Conservation (phyloP, 148 eudicot species). For the Simmondsia chinensis region DNA sequence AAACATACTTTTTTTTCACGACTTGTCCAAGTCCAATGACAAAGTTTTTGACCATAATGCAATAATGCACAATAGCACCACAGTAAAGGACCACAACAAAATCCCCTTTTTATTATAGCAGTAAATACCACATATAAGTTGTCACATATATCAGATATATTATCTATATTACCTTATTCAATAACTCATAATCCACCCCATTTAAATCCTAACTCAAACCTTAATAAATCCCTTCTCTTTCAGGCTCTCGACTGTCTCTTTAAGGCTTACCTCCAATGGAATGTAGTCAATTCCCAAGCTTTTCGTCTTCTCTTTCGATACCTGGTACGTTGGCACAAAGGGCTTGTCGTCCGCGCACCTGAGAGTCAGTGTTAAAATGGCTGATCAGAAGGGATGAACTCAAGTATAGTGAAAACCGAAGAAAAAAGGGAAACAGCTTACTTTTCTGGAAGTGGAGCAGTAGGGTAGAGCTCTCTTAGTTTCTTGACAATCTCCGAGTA, state of each 20-base stretch:
- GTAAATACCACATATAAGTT: too few species aligned
- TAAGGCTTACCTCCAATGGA: constrained; percentile 42
- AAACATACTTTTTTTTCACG: too few species aligned
- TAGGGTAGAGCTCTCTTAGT: constrained; percentile 21
- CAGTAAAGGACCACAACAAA: too few species aligned
- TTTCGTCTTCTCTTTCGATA: constrained; percentile 33
- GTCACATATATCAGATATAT: too few species aligned
- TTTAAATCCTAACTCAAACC: constrained; percentile 3
- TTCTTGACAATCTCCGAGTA: constrained; percentile 15
- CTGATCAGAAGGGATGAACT: too few species aligned
- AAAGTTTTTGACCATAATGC: too few species aligned
- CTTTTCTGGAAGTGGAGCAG: constrained; percentile 16
- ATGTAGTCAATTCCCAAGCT: constrained; percentile 46
- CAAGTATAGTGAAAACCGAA: too few species aligned
- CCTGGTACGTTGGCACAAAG: constrained; percentile 25
- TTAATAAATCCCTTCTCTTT: constrained; percentile 43
- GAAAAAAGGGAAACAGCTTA: constrained; percentile 5
- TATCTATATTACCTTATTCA: background rate
- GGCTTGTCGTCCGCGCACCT: constrained; percentile 68
- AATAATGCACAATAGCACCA: too few species aligned
- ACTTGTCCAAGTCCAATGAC: too few species aligned
- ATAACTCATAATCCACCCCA: background rate
- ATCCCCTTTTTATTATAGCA: background rate
- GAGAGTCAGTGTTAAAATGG: background rate
- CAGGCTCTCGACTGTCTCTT: constrained; percentile 68